Conservation (phyloP, 2,329 filamentous ascomycete genomes). For the Fusarium luffae region DNA sequence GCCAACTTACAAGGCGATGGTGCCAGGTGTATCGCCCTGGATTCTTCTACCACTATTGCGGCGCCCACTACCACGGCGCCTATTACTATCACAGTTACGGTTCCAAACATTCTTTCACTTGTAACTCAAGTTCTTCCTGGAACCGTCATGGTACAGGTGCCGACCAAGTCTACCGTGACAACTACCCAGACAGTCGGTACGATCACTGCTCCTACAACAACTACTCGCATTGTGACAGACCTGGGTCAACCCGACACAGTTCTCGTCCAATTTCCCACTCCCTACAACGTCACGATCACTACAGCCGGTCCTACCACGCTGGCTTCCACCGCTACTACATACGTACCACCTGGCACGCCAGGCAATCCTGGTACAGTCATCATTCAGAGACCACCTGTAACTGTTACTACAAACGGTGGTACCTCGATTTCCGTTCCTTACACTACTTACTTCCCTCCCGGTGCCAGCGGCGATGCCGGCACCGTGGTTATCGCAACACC, state of each 20-base stretch:
- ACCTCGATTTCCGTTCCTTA: conserved; percentile 19
- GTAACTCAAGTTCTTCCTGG: not conserved
- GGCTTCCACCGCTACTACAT: not conserved
- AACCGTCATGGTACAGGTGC: conserved; percentile 15
- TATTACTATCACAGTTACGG: not conserved
- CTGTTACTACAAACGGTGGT: conserved; percentile 20
- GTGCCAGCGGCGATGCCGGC: conserved; percentile 13
- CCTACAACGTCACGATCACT: not conserved
- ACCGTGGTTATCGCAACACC: conserved; percentile 30
- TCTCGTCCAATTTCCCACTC: not conserved
- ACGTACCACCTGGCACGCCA: not conserved
- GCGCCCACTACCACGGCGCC: not conserved
- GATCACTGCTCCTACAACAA: not conserved
- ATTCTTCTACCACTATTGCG: not conserved
- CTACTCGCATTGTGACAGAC: not conserved
- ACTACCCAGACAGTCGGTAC: conserved; percentile 6
- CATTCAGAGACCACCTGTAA: not conserved
- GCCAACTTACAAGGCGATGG: conserved; percentile 1
- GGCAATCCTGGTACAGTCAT: conserved; percentile 11
- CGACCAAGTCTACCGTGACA: conserved; percentile 13
- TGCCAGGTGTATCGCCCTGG: conserved; percentile 1
- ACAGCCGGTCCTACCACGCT: not conserved
- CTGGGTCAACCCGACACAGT: conserved; percentile 7
- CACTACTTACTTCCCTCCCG: conserved; percentile 19
- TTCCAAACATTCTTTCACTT: not conserved